Base-by-base conservation (phyloP, 1,284 basidiomycete species). In the Tilletia horrida region DNA sequence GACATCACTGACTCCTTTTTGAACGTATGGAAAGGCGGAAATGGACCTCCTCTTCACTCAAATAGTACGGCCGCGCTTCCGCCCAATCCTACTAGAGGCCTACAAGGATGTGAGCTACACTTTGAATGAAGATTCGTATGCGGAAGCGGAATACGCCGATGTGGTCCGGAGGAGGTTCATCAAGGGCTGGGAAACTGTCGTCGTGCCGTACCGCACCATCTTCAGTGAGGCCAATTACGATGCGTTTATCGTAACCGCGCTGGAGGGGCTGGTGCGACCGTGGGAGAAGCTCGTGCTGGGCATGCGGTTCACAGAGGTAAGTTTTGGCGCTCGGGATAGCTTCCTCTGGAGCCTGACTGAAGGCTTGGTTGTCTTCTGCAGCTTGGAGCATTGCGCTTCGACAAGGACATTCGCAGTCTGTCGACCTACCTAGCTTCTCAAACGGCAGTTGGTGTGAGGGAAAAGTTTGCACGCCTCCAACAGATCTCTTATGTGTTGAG, bases 331-430 rank as follows among this genome's bases (percentile, higher is more conserved):
- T 2, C 13, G 1, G 52, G 27, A 29, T 9, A 1, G 8, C 55
- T 4, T 11, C 65, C 47, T 55, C n/a, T 50, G 2, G 21, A 31
- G 13, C 43, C n/a, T 42, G 65, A n/a, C 47, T 48, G 47, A 48
- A n/a, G 47, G n/a, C 18, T 48, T 25, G 18, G 4, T 48, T 16
- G 8, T n/a, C 47, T n/a, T 48, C 18, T 25, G 18, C 62, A 96
- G 91, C 87, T 97, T 64, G 96, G 96, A n/a, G 94, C 94, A 1
- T 90, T 98, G 69, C 90, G 93, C 16, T 96, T 97, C 81, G 96
- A 99, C 78, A 88, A 91, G 35, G 96, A 99, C 81, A 84, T 98
- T 47, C 87, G 96, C 43, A 87, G 90, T 1, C 87, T 97, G 69
- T 88, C 88, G 14, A 86, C 88, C 1, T 93, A 91, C 82, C 86